Conservation (phyloP, 768 basidiomycete species). For the Podaxis carcinomalis region DNA sequence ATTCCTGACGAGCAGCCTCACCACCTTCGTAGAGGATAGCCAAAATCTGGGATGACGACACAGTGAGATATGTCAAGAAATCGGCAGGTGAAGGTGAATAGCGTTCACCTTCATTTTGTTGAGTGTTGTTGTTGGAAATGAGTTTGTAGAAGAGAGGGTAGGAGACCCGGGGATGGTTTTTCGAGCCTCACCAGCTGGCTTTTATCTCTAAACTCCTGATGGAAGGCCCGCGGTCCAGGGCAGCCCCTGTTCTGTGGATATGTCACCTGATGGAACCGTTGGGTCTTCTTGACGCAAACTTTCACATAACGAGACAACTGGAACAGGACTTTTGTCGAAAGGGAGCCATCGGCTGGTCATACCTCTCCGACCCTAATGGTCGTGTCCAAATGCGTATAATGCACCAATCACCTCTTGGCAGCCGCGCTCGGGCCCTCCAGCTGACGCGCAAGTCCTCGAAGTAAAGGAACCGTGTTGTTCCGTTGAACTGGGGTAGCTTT, state of each 20-base stretch:
- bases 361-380: not conserved
- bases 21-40: slow-evolving; percentile 73
- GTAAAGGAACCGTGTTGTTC: slow-evolving; percentile 1
- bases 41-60: slow-evolving; percentile 45
- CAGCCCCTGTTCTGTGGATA: slow-evolving; percentile 14
- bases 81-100: not conserved
- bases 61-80: not conserved
- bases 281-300: slow-evolving; percentile 5
- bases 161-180: not conserved
- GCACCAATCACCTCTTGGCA: not conserved
- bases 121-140: not conserved
- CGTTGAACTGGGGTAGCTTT: not conserved
- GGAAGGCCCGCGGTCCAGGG: not conserved
- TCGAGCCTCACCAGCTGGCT: not conserved
- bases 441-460: not conserved
- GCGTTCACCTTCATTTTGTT: slow-evolving; percentile 39
- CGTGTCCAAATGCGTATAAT: not conserved
- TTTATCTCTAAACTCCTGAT: slow-evolving; percentile 6
- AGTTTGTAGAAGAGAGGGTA: slow-evolving; percentile 13
- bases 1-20: slow-evolving; percentile 61
- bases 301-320: slow-evolving; percentile 10
- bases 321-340: not conserved
- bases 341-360: not conserved
- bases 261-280: slow-evolving; percentile 5
- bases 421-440: not conserved